These are phyloP conservation scores for Gossypium aridum DNA, from an alignment of 441 rosid species.

Conservation along the genomic window DNA sequence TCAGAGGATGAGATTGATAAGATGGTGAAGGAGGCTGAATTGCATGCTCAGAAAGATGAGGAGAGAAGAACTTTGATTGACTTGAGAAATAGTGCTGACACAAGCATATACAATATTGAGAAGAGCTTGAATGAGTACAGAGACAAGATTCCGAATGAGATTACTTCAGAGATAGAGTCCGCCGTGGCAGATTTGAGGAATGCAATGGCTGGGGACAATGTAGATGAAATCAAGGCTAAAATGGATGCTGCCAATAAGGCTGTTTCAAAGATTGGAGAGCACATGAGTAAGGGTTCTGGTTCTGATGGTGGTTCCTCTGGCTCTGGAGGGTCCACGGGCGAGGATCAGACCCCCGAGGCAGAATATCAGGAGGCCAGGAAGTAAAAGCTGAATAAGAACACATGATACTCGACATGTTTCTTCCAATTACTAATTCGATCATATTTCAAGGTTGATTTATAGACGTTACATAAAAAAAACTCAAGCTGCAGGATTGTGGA, in stretches of 20 bases:
- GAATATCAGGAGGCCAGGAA: slow-evolving; percentile 46
- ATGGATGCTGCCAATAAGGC: slow-evolving; percentile 52
- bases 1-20: slow-evolving; percentile 34
- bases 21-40: slow-evolving; percentile 38
- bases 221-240: slow-evolving; percentile 46
- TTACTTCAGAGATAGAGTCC: slow-evolving; percentile 45
- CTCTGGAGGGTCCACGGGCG: slow-evolving; percentile 25
- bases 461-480: neutral
- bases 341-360: slow-evolving; percentile 43
- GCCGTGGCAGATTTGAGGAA: slow-evolving; percentile 44
- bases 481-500: neutral
- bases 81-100: slow-evolving; percentile 47
- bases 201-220: slow-evolving; percentile 39
- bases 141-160: slow-evolving; percentile 46
- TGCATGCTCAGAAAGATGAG: slow-evolving; percentile 31
- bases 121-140: slow-evolving; percentile 54
- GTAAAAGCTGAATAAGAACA: slow-evolving; percentile 8
- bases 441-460: neutral
- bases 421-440: neutral
- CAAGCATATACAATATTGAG: slow-evolving; percentile 46
- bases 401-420: neutral
- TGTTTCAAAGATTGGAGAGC: slow-evolving; percentile 53
- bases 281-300: slow-evolving; percentile 42
- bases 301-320: slow-evolving; percentile 30
- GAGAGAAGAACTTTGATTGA: slow-evolving; percentile 41